Conservation (phyloP, 257 asterid species). For the Parsonsia alboflavescens region DNA sequence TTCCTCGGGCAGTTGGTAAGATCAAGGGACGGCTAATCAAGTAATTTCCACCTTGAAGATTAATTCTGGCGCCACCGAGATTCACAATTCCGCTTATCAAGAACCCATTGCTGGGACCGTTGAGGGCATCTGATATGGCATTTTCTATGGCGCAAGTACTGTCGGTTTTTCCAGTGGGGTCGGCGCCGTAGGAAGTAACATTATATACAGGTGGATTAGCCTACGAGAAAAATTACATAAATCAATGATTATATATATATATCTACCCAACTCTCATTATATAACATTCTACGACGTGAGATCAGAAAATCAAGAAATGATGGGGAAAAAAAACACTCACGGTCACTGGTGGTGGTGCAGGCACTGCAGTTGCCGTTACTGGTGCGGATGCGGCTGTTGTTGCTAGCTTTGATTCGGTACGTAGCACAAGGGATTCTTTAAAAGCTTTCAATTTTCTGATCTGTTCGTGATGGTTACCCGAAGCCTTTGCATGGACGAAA, state of each 20-base stretch:
- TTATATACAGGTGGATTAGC: slow-evolving; percentile 41
- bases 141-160: slow-evolving; percentile 59
- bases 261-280: too few species aligned
- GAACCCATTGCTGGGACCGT: slow-evolving; percentile 49
- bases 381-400: slow-evolving; percentile 15
- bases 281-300: neutral
- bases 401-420: slow-evolving; percentile 5
- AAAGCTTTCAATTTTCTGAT: slow-evolving; percentile 19
- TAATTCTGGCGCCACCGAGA: slow-evolving; percentile 77
- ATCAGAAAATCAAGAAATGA: neutral
- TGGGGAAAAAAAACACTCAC: neutral
- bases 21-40: slow-evolving; percentile 64
- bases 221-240: slow-evolving; percentile 20
- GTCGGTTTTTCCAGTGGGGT: slow-evolving; percentile 65
- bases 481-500: slow-evolving; percentile 9
- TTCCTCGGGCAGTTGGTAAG: slow-evolving; percentile 68
- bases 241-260: too few species aligned
- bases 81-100: slow-evolving; percentile 50
- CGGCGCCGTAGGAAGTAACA: slow-evolving; percentile 81
- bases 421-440: slow-evolving; percentile 23
- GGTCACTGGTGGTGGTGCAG: slow-evolving; percentile 5
- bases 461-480: slow-evolving; percentile 4
- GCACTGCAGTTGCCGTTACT: slow-evolving; percentile 6
- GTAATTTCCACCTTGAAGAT: slow-evolving; percentile 83
- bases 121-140: slow-evolving; percentile 64